Evolutionary conservation across 116 monocot species (phyloP).

Genomic region (Zostera marina): DNA sequence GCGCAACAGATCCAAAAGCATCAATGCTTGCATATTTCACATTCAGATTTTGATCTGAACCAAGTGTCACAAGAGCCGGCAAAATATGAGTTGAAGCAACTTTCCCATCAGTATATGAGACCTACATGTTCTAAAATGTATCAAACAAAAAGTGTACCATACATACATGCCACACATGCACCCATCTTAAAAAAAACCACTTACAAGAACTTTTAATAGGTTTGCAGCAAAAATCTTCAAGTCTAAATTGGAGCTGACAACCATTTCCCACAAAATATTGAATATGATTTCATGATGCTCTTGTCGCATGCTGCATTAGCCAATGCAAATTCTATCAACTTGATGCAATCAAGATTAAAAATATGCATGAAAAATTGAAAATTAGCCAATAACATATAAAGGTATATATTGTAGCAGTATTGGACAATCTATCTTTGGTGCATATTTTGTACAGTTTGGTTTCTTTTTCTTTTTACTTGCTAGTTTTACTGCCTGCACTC

Average conservation of each 20-base stretch:
- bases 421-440: too few relatives aligned
- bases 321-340: not conserved
- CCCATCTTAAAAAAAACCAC: constrained; percentile 3
- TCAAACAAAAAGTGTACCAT: not conserved
- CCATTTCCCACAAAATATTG: constrained; percentile 98
- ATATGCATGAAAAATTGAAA: not conserved
- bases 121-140: constrained; percentile 23
- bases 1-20: constrained; percentile 94
- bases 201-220: constrained; percentile 90
- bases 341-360: not conserved
- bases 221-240: constrained; percentile 82
- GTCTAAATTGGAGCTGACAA: constrained; percentile 68
- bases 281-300: constrained; percentile 79
- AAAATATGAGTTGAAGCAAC: constrained; percentile 91
- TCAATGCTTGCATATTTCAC: constrained; percentile 98
- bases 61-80: constrained; percentile 93
- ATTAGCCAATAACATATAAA: too few relatives aligned
- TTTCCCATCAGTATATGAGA: constrained; percentile 85
- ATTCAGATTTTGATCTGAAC: constrained; percentile 91
- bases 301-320: constrained; percentile 47
- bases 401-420: too few relatives aligned
- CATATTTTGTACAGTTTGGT: too few relatives aligned
- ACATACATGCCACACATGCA: not conserved
- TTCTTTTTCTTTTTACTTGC: too few relatives aligned
- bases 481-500: too few relatives aligned